phyloP scores from a whole-genome alignment of 2,329 filamentous ascomycete genomes.

The Aspergillus costaricaensis region DNA sequence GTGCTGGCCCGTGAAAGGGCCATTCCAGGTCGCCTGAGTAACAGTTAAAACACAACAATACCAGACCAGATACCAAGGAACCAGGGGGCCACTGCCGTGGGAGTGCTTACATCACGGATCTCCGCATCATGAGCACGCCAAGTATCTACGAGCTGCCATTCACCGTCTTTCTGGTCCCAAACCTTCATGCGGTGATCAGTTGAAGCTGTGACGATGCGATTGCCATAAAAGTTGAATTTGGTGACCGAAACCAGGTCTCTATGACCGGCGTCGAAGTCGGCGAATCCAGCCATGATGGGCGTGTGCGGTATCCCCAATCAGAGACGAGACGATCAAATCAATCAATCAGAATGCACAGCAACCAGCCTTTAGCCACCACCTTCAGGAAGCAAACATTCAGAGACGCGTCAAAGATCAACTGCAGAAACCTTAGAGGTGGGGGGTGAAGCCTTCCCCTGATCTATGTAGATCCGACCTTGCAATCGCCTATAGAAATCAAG shows the following conservation, averaged over 20 bases:
- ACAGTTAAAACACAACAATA: conserved; percentile 26
- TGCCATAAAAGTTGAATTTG: conserved; percentile 89
- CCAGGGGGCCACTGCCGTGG: conserved; percentile 18
- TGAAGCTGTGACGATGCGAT: conserved; percentile 85
- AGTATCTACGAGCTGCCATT: conserved; percentile 79
- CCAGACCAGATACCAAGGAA: conserved; percentile 8
- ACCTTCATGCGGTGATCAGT: conserved; percentile 92
- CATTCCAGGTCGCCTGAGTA: conserved; percentile 83
- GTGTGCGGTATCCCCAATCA: conserved; percentile 3
- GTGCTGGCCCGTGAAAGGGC: conserved; percentile 83
- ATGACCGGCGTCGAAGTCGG: conserved; percentile 50
- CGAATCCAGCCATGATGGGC: conserved; percentile 33
- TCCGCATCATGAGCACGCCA: conserved; percentile 91
- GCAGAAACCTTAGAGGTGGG: conserved; percentile 1
- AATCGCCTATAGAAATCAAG: conserved; percentile 13
- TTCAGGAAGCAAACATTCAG: conserved; percentile 10
- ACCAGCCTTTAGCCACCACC: conserved; percentile 12
- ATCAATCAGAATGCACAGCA: conserved; percentile 1
- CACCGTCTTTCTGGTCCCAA: conserved; percentile 74
- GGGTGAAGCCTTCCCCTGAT: neutral
- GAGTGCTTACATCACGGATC: conserved; percentile 71
- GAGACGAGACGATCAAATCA: neutral
- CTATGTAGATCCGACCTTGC: conserved; percentile 1
- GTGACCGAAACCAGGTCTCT: conserved; percentile 75
- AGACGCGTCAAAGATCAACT: neutral